Conservation (phyloP, 148 eudicot genomes). For the Chenopodium berlandieri region DNA sequence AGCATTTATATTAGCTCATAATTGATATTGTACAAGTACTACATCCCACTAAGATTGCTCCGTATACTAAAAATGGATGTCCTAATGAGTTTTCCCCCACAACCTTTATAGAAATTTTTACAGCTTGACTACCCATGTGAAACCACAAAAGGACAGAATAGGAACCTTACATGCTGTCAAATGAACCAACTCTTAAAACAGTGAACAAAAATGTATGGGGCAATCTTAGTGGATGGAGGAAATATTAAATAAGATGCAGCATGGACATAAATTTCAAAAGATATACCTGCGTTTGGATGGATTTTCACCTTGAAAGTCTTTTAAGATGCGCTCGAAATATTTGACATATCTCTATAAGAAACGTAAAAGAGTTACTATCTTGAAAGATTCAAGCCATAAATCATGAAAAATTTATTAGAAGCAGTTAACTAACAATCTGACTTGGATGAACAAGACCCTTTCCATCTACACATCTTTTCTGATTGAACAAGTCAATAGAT, state of each 20-base stretch:
- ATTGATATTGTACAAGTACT: neutral
- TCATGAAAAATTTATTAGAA: conserved; percentile 5
- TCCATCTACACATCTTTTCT: conserved; percentile 87
- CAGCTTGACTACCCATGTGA: too few species aligned
- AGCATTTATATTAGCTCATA: conserved; percentile 28
- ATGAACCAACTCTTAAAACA: too few species aligned
- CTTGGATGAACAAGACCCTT: conserved; percentile 90
- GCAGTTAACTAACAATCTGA: conserved; percentile 72
- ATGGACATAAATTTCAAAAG: neutral
- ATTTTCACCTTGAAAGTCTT: conserved; percentile 53
- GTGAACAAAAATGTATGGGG: too few species aligned
- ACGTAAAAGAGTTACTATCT: conserved; percentile 14
- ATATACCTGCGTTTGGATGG: conserved; percentile 80
- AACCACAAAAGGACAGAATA: too few species aligned
- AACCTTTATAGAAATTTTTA: too few species aligned
- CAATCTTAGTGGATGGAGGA: too few species aligned
- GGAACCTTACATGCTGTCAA: too few species aligned
- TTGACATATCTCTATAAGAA: conserved; percentile 77
- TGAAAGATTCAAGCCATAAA: neutral
- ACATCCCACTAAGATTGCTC: too few species aligned
- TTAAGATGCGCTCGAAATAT: conserved; percentile 72
- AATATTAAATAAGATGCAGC: conserved; percentile 5
- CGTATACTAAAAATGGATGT: too few species aligned
- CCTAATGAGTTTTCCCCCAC: too few species aligned
- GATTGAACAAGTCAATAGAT: conserved; percentile 81